Conservation (phyloP, 1,284 basidiomycete species). For the Ceratobasidium sp. region DNA sequence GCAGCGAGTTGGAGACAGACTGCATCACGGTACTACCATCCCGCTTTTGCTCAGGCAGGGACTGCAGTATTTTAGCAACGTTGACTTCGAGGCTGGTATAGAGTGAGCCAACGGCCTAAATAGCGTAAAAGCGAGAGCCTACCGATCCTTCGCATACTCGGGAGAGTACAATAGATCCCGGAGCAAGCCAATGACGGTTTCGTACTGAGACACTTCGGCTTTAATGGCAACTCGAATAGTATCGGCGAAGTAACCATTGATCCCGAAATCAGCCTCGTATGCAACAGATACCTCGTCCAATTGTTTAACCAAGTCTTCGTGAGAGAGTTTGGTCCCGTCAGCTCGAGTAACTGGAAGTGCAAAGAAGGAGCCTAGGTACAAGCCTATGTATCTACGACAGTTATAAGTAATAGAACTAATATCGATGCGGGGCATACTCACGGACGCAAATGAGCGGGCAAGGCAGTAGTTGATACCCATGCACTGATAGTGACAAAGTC, state of each 20-base stretch:
- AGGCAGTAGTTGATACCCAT: constrained; percentile 76
- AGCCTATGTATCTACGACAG: constrained; percentile 71
- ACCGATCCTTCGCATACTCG: constrained; percentile 87
- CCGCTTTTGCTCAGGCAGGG: constrained; percentile 92
- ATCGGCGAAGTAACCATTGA: constrained; percentile 77
- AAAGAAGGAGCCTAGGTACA: constrained; percentile 91
- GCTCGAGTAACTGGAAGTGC: constrained; percentile 82
- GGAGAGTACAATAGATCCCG: constrained; percentile 87
- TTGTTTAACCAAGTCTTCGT: constrained; percentile 91
- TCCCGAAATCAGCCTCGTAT: constrained; percentile 82
- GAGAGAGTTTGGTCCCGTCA: constrained; percentile 76
- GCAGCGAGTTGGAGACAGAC: constrained; percentile 78
- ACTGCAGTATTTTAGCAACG: constrained; percentile 90
- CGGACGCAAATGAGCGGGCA: constrained; percentile 81
- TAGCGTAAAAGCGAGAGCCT: constrained; percentile 48
- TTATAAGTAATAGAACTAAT: constrained; percentile 1
- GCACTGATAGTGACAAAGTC: constrained; percentile 90
- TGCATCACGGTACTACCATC: constrained; percentile 85
- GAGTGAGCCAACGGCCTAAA: not conserved
- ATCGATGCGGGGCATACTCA: constrained; percentile 58
- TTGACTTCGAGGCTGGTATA: constrained; percentile 78
- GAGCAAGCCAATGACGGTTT: constrained; percentile 86
- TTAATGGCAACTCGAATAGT: constrained; percentile 81
- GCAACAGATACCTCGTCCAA: constrained; percentile 93
- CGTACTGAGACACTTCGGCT: constrained; percentile 85